These are phyloP conservation scores for Aspergillus sp. DNA, from an alignment of 2,329 filamentous ascomycete species.

Conservation along the genomic window DNA sequence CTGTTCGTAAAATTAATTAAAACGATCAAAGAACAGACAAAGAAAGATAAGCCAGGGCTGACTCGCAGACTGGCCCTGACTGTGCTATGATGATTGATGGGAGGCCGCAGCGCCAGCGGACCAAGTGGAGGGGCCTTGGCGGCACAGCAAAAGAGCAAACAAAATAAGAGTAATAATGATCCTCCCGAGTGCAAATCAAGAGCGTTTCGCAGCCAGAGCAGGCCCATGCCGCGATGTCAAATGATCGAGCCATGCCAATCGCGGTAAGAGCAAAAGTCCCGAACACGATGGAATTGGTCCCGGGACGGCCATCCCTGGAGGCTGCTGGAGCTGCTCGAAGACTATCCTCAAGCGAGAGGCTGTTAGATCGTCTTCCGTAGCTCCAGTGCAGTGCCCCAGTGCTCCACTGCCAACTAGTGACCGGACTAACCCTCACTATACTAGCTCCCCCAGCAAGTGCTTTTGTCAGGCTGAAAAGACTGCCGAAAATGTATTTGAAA, in stretches of 20 bases:
- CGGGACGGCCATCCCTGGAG: slow-evolving; percentile 12
- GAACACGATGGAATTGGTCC: slow-evolving; percentile 3
- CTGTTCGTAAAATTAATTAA: background rate
- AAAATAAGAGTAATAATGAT: slow-evolving; percentile 2
- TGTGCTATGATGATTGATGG: no score
- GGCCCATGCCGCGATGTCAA: background rate
- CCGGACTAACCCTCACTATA: slow-evolving; percentile 8
- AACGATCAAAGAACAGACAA: background rate
- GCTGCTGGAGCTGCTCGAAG: background rate
- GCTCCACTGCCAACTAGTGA: slow-evolving; percentile 11
- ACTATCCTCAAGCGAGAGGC: slow-evolving; percentile 6
- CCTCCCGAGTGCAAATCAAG: slow-evolving; percentile 7
- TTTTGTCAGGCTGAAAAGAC: slow-evolving; percentile 12
- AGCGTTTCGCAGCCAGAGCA: background rate
- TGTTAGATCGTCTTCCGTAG: slow-evolving; percentile 9
- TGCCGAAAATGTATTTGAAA: slow-evolving; percentile 1
- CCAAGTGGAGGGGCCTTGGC: background rate
- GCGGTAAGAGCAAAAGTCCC: slow-evolving; percentile 10
- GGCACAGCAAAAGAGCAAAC: background rate
- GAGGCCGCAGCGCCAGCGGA: background rate
- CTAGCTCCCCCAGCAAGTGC: slow-evolving; percentile 10
- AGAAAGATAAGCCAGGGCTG: background rate
- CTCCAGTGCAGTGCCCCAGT: background rate
- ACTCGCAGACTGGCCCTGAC: background rate
- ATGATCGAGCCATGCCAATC: background rate